A percentile compares a stretch with the other conserved stretches of the same genome.
Conservation (phyloP, 2,329 filamentous ascomycete genomes). For the Penicillium sp. region DNA sequence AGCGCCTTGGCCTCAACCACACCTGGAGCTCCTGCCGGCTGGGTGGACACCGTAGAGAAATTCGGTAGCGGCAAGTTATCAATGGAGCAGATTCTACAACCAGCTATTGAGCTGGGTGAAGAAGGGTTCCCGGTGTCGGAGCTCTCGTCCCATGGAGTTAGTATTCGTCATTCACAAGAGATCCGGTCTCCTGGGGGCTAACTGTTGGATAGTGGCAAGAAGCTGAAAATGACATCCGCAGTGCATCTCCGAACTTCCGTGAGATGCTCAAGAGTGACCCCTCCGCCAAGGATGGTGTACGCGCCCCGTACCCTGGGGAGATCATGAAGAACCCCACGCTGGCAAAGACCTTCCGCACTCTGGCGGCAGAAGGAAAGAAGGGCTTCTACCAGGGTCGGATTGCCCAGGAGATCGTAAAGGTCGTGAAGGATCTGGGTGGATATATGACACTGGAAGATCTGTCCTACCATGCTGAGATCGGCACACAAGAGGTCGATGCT, state of each 20-base stretch:
- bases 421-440: conserved; percentile 70
- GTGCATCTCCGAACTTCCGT: conserved; percentile 75
- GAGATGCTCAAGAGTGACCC: conserved; percentile 84
- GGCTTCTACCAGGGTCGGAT: conserved; percentile 88
- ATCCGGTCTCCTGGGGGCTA: not conserved
- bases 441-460: conserved; percentile 76
- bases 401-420: conserved; percentile 74
- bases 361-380: conserved; percentile 76
- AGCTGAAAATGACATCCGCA: conserved; percentile 59
- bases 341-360: conserved; percentile 71
- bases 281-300: conserved; percentile 61
- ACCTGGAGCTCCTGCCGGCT: conserved; percentile 86
- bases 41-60: conserved; percentile 80
- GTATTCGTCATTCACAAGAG: conserved; percentile 30
- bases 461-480: conserved; percentile 64
- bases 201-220: conserved; percentile 60
- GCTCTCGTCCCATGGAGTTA: conserved; percentile 63
- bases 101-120: conserved; percentile 81
- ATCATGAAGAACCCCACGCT: conserved; percentile 82
- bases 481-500: conserved; percentile 75
- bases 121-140: conserved; percentile 87
- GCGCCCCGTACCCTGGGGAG: conserved; percentile 74
- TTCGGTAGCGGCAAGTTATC: conserved; percentile 84
- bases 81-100: conserved; percentile 70
- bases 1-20: conserved; percentile 81